phyloP scores from a whole-genome alignment of 306 rosid genomes.

The Quillaja saponaria region DNA sequence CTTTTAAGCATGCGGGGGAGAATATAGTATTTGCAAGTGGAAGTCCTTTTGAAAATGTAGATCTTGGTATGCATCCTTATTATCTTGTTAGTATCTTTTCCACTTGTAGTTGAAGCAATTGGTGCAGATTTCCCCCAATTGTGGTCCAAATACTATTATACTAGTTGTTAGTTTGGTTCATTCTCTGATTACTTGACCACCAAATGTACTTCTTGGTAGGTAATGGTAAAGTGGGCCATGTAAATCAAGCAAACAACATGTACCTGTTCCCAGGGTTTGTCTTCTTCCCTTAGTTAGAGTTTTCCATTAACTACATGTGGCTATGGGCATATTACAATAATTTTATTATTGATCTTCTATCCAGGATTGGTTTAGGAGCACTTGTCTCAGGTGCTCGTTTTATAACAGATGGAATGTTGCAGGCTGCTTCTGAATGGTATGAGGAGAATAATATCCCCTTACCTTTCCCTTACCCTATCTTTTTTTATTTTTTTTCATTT shows the following conservation, averaged over 20 bases:
- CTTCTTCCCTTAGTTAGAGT: slow-evolving; percentile 23
- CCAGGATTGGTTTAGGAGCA: slow-evolving; percentile 95
- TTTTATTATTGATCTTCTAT: slow-evolving; percentile 31
- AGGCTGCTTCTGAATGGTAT: slow-evolving; percentile 98
- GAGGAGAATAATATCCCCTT: slow-evolving; percentile 14
- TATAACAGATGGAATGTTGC: slow-evolving; percentile 93
- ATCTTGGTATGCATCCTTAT: slow-evolving; percentile 60
- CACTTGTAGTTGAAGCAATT: slow-evolving; percentile 5
- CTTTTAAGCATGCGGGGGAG: slow-evolving; percentile 89
- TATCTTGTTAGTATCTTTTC: slow-evolving; percentile 29
- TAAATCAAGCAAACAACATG: slow-evolving; percentile 99
- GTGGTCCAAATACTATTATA: neutral
- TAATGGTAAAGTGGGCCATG: slow-evolving; percentile 85
- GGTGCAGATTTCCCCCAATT: slow-evolving; percentile 17
- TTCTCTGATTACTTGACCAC: slow-evolving; percentile 23
- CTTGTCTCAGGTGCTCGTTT: slow-evolving; percentile 88
- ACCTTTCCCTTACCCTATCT: neutral
- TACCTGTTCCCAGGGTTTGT: slow-evolving; percentile 94
- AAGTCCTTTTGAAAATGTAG: slow-evolving; percentile 88
- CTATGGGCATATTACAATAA: slow-evolving; percentile 10
- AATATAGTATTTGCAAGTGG: slow-evolving; percentile 93
- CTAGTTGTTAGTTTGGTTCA: slow-evolving; percentile 6
- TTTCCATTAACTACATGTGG: slow-evolving; percentile 12
- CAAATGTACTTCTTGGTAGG: slow-evolving; percentile 51
- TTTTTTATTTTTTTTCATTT: neutral